phyloP scores from a whole-genome alignment of 345 rosid species.

The Abelmoschus esculentus region DNA sequence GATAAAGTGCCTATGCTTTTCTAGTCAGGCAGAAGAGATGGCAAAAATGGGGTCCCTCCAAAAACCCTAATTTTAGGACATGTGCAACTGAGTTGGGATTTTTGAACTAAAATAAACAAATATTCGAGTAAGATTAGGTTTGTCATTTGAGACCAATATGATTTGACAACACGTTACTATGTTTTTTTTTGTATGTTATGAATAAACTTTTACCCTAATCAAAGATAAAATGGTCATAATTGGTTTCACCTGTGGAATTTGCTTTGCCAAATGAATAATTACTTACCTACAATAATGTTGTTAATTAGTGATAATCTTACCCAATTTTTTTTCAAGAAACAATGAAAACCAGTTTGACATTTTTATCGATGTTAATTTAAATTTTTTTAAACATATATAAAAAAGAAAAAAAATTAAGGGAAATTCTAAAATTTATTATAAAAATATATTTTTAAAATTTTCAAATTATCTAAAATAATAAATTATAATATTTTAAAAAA shows the following conservation, averaged over 20 bases:
- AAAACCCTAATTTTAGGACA: slow-evolving; percentile 1
- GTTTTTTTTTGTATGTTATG: not conserved
- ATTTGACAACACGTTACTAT: slow-evolving; percentile 21
- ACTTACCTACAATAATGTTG: not conserved
- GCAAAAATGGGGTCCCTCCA: slow-evolving; percentile 4
- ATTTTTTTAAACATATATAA: too few relatives aligned
- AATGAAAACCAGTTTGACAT: not conserved
- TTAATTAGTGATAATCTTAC: not conserved
- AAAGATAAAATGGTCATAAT: not conserved
- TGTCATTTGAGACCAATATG: slow-evolving; percentile 11
- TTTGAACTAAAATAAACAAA: not conserved
- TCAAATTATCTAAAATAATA: too few relatives aligned
- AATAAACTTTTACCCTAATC: not conserved
- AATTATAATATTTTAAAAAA: too few relatives aligned
- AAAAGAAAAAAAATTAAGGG: too few relatives aligned
- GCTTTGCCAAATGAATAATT: not conserved
- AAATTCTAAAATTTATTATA: too few relatives aligned
- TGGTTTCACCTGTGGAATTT: not conserved
- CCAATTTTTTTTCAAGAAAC: not conserved
- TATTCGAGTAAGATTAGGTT: slow-evolving; percentile 10
- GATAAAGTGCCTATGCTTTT: slow-evolving; percentile 6
- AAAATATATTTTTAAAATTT: too few relatives aligned
- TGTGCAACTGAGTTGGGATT: slow-evolving; percentile 18
- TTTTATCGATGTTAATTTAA: too few relatives aligned
- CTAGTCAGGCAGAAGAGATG: slow-evolving; percentile 4